Evolutionary conservation across 2,329 filamentous ascomycete species (phyloP).

Genomic region (Hymenoscyphus repandus): DNA sequence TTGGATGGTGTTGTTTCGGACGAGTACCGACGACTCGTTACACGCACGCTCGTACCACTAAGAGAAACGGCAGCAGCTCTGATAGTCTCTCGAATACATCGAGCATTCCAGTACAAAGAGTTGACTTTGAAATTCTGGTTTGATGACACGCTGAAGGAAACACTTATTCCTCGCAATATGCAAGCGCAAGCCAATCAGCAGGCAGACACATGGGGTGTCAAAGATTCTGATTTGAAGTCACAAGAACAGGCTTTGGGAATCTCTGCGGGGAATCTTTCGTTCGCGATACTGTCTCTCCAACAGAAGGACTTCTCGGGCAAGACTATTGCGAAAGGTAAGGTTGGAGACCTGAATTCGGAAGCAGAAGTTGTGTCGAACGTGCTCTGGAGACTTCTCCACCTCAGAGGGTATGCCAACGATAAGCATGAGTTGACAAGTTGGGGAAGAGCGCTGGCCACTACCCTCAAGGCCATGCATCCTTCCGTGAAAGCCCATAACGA

Average conservation of each 20-base stretch:
- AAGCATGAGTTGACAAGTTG: slow-evolving; percentile 76
- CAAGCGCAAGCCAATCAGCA: slow-evolving; percentile 43
- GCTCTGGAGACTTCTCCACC: slow-evolving; percentile 83
- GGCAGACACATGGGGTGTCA: slow-evolving; percentile 67
- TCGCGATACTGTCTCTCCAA: slow-evolving; percentile 62
- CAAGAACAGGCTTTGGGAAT: slow-evolving; percentile 36
- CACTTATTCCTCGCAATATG: slow-evolving; percentile 57
- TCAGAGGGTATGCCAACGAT: slow-evolving; percentile 78
- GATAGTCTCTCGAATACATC: slow-evolving; percentile 71
- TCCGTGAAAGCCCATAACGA: slow-evolving; percentile 38
- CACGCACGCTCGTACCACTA: slow-evolving; percentile 65
- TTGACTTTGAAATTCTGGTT: slow-evolving; percentile 83
- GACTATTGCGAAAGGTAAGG: slow-evolving; percentile 50
- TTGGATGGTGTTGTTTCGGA: slow-evolving; percentile 75
- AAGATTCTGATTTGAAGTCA: slow-evolving; percentile 46
- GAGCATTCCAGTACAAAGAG: slow-evolving; percentile 76
- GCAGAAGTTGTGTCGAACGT: slow-evolving; percentile 68
- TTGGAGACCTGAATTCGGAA: slow-evolving; percentile 48
- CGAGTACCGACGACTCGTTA: slow-evolving; percentile 76
- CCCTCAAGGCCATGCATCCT: slow-evolving; percentile 58
- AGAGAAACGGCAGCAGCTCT: slow-evolving; percentile 74
- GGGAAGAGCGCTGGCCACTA: slow-evolving; percentile 73
- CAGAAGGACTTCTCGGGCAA: slow-evolving; percentile 64
- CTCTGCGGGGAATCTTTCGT: slow-evolving; percentile 44
- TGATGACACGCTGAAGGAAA: slow-evolving; percentile 61